Evolutionary conservation across 2,329 filamentous ascomycete species (phyloP).

Genomic region (Beauveria sp.): DNA sequence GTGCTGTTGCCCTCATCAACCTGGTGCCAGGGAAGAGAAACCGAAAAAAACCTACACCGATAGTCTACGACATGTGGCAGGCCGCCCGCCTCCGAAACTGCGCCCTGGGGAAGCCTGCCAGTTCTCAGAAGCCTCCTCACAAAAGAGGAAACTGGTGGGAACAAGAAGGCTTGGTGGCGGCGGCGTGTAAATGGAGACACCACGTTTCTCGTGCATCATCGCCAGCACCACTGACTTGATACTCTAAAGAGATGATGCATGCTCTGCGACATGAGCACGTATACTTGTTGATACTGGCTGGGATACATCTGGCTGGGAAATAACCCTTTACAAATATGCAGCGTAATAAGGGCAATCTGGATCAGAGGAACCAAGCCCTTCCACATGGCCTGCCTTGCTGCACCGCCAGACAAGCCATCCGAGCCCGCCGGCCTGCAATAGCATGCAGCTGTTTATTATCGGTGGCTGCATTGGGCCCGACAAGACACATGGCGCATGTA

Average conservation of each 20-base stretch:
- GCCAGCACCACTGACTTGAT: too few species aligned
- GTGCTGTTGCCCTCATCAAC: not conserved
- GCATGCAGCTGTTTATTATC: not conserved
- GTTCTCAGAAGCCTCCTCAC: not conserved
- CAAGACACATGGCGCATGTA: not conserved
- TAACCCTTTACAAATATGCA: not conserved
- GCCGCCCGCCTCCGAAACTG: not conserved
- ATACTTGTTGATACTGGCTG: too few species aligned
- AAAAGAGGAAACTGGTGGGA: slow-evolving; percentile 3
- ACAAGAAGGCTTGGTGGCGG: slow-evolving; percentile 5
- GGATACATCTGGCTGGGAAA: not conserved
- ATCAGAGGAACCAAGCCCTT: not conserved
- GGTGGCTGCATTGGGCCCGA: not conserved
- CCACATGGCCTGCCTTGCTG: not conserved
- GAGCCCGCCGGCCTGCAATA: not conserved
- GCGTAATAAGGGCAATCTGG: not conserved
- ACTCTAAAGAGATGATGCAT: too few species aligned
- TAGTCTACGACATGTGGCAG: not conserved
- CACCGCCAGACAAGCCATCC: not conserved
- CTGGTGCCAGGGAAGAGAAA: not conserved
- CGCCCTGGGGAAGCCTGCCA: not conserved
- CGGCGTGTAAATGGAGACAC: not conserved
- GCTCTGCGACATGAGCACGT: too few species aligned
- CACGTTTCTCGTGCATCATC: not conserved
- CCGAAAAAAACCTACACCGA: not conserved